A percentile compares a stretch with the other conserved stretches of the same genome.
These are phyloP conservation scores for Madurella fahalii DNA, from an alignment of 2,329 filamentous ascomycete species.

Conservation along the genomic window DNA sequence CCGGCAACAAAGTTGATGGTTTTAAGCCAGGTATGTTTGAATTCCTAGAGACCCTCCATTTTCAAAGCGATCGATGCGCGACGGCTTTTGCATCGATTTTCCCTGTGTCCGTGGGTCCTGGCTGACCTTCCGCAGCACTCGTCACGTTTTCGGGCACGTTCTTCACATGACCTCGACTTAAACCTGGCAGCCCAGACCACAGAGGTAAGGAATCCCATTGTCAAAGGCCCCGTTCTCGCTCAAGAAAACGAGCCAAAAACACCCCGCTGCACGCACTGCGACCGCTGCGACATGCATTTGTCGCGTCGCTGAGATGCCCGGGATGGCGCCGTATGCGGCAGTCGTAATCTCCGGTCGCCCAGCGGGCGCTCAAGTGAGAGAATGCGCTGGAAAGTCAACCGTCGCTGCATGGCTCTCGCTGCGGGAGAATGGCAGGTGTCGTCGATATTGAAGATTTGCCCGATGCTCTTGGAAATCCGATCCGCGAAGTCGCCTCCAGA, in stretches of 20 bases:
- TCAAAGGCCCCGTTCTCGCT: neutral
- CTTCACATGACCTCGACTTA: conserved; percentile 27
- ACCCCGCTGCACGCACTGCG: neutral
- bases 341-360: neutral
- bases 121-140: conserved; percentile 23
- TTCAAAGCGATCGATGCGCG: conserved; percentile 7
- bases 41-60: neutral
- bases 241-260: conserved; percentile 4
- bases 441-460: too few relatives aligned
- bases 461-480: too few relatives aligned
- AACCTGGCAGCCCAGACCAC: conserved; percentile 19
- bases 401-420: neutral
- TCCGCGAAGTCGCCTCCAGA: neutral
- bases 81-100: conserved; percentile 12
- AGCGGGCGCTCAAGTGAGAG: conserved; percentile 5
- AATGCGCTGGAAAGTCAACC: neutral
- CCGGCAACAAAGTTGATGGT: conserved; percentile 14
- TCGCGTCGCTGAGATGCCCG: neutral
- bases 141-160: conserved; percentile 30
- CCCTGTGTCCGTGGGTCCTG: conserved; percentile 8
- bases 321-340: neutral
- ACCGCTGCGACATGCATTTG: neutral
- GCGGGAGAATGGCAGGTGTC: too few relatives aligned
- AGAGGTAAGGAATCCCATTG: conserved; percentile 18
- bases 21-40: conserved; percentile 26